These are phyloP conservation scores for Pichia kluyveri DNA, from an alignment of 805 yeast species.

Conservation along the genomic window DNA sequence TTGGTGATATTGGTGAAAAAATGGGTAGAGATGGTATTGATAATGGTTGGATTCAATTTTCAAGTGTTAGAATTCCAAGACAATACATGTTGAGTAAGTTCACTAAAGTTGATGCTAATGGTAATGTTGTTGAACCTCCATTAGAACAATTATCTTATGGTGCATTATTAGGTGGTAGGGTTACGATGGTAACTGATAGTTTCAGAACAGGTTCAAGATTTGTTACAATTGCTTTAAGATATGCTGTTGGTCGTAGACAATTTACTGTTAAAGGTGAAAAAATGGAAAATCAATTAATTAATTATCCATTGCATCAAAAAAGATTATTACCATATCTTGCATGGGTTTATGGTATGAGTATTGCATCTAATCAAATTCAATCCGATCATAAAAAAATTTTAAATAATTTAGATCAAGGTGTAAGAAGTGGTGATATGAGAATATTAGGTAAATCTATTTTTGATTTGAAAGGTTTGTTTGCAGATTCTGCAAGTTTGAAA, in stretches of 20 bases:
- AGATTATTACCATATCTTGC: conserved; percentile 82
- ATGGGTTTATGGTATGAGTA: conserved; percentile 64
- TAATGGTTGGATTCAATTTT: conserved; percentile 94
- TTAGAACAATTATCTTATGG: conserved; percentile 84
- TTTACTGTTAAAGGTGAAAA: conserved; percentile 45
- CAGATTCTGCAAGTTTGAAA: conserved; percentile 79
- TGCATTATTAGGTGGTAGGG: conserved; percentile 83
- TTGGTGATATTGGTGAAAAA: conserved; percentile 91
- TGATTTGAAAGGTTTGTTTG: conserved; percentile 68
- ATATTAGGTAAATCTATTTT: conserved; percentile 39
- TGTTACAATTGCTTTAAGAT: conserved; percentile 76
- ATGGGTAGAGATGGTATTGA: conserved; percentile 96
- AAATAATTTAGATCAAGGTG: conserved; percentile 45
- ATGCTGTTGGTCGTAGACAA: conserved; percentile 85
- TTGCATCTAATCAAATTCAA: conserved; percentile 58
- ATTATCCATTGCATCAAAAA: conserved; percentile 84
- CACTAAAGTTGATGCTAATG: conserved; percentile 58
- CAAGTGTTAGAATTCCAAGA: conserved; percentile 75
- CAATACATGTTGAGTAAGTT: conserved; percentile 76
- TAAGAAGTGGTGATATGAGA: conserved; percentile 37
- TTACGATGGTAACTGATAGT: conserved; percentile 80
- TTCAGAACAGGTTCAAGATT: conserved; percentile 73
- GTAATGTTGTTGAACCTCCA: conserved; percentile 70
- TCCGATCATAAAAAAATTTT: conserved; percentile 41
- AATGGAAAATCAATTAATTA: conserved; percentile 62